Evolutionary conservation across 169 alveolate genomes (phyloP).

Genomic region (Blepharisma undulans): DNA sequence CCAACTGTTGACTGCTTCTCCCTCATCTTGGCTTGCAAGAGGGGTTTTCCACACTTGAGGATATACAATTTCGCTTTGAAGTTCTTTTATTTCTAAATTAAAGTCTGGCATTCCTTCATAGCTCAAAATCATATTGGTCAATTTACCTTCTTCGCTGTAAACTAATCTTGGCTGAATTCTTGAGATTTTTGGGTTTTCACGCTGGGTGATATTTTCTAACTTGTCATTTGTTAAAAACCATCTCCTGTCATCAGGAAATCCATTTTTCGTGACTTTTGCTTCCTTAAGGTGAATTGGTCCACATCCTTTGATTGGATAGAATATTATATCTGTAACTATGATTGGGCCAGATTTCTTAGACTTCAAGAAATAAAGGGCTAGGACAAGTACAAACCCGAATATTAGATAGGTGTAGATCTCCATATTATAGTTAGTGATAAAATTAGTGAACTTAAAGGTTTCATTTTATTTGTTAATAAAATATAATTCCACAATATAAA

Average conservation of each 20-base stretch:
- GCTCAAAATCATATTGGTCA: background rate
- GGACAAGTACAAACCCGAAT: background rate
- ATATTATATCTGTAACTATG: background rate
- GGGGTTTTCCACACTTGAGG: background rate
- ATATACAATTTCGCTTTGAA: background rate
- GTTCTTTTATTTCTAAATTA: background rate
- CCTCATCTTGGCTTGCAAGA: background rate
- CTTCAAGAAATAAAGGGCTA: background rate
- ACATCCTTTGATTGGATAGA: slow-evolving; percentile 25
- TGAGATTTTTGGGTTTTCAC: background rate
- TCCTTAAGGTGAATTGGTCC: background rate
- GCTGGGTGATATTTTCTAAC: background rate
- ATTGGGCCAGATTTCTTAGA: background rate
- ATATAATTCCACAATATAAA: no score
- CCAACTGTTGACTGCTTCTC: background rate
- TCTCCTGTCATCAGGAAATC: slow-evolving; percentile 1
- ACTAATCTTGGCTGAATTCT: slow-evolving; percentile 10
- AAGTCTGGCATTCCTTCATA: background rate
- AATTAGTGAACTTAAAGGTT: background rate
- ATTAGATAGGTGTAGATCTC: background rate
- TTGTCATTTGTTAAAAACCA: background rate
- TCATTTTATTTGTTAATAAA: background rate
- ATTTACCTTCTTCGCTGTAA: background rate
- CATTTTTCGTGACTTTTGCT: background rate
- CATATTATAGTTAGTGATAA: background rate